phyloP scores from a whole-genome alignment of 208 protist genomes.

The Wallacemonas rigidus region DNA sequence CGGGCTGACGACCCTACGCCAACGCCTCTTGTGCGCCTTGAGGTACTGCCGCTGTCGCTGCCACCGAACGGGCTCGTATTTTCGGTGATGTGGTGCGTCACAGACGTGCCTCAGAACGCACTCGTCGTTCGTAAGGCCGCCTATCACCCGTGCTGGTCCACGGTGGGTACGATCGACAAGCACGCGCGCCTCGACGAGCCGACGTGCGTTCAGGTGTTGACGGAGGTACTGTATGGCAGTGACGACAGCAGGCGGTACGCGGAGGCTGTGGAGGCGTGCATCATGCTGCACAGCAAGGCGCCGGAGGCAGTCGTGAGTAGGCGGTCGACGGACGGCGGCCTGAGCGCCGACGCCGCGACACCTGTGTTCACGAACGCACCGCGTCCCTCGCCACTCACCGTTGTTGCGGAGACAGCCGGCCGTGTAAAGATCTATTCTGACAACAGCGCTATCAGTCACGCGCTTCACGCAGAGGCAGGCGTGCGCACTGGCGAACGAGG shows the following conservation, averaged over 20 bases:
- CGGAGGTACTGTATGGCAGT: slow-evolving; percentile 34
- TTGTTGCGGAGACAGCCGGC: not conserved
- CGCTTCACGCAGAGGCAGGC: slow-evolving; percentile 12
- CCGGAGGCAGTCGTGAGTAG: slow-evolving; percentile 1
- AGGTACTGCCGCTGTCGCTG: slow-evolving; percentile 48
- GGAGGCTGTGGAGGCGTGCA: slow-evolving; percentile 27
- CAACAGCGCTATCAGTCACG: not conserved
- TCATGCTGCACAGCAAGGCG: slow-evolving; percentile 30
- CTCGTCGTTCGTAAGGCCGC: slow-evolving; percentile 24
- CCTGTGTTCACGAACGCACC: not conserved
- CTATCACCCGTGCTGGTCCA: slow-evolving; percentile 9
- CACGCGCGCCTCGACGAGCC: slow-evolving; percentile 16
- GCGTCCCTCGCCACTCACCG: too few species aligned
- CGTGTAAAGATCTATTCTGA: slow-evolving; percentile 17
- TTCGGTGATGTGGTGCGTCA: slow-evolving; percentile 54
- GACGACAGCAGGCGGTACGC: slow-evolving; percentile 17
- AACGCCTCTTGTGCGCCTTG: slow-evolving; percentile 15
- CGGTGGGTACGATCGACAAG: not conserved
- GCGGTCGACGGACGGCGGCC: not conserved
- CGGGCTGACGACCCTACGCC: not conserved
- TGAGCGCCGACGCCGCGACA: not conserved
- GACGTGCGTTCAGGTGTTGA: slow-evolving; percentile 22
- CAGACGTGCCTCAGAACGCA: slow-evolving; percentile 34
- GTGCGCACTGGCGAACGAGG: not conserved
- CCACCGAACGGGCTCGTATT: slow-evolving; percentile 43